A percentile compares a stretch with the other conserved stretches of the same genome.
phyloP scores from a whole-genome alignment of 164 flowering plant species.

The Piper betle region DNA sequence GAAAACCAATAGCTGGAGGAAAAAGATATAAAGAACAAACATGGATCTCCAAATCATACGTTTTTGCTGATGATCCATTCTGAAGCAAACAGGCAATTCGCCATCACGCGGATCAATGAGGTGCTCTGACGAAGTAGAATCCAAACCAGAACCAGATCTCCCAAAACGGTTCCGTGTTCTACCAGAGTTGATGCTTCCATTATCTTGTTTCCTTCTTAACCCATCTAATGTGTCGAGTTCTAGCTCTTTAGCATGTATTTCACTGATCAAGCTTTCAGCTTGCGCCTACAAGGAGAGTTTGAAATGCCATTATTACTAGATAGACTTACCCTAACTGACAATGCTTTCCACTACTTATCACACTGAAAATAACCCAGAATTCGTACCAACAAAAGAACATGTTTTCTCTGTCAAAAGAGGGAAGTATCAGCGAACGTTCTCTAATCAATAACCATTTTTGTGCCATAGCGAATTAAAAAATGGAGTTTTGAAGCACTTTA shows the following conservation, averaged over 20 bases:
- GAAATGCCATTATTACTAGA: too few relatives aligned
- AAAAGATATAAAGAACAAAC: conserved; percentile 72
- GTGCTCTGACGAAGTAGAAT: conserved; percentile 31
- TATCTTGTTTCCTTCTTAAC: conserved; percentile 33
- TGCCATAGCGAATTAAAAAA: too few relatives aligned
- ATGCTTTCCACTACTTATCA: too few relatives aligned
- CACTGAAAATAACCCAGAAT: too few relatives aligned
- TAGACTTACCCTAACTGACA: too few relatives aligned
- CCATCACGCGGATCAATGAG: conserved; percentile 27
- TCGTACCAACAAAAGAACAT: too few relatives aligned
- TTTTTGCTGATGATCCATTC: conserved; percentile 46
- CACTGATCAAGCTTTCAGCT: conserved; percentile 65
- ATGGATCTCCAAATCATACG: conserved; percentile 62
- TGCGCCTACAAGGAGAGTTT: conserved; percentile 41
- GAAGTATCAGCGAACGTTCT: too few relatives aligned
- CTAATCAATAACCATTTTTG: too few relatives aligned
- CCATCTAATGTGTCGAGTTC: conserved; percentile 71
- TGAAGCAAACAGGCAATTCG: conserved; percentile 20
- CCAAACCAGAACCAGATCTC: conserved; percentile 28
- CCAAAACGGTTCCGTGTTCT: conserved; percentile 50
- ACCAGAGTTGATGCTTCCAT: conserved; percentile 28
- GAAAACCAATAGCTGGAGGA: conserved; percentile 68
- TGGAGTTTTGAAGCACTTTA: not conserved
- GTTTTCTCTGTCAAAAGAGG: too few relatives aligned
- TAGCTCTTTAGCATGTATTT: conserved; percentile 60